These are phyloP conservation scores for Centella asiatica DNA, from an alignment of 129 eudicot species.

Conservation along the genomic window DNA sequence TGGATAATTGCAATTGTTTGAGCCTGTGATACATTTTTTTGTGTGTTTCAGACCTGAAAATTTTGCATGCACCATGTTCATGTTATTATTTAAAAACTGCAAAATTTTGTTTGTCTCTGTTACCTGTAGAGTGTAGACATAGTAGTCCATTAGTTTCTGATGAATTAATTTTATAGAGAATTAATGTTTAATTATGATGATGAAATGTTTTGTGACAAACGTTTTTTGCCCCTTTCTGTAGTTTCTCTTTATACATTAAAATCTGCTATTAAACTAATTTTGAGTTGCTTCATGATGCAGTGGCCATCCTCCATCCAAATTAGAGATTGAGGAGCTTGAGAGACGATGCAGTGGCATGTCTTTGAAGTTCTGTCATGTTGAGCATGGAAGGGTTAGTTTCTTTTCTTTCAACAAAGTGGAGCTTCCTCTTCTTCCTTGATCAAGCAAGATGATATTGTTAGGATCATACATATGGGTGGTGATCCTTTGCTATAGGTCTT, in stretches of 20 bases:
- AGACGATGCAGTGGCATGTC: conserved; percentile 42
- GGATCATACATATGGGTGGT: too few relatives aligned
- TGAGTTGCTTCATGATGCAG: conserved; percentile 21
- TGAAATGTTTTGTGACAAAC: too few relatives aligned
- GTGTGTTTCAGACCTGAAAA: neutral
- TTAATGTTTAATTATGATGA: too few relatives aligned
- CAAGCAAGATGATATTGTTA: too few relatives aligned
- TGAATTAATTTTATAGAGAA: too few relatives aligned
- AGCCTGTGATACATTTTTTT: neutral
- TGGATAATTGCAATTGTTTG: neutral
- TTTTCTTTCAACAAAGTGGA: conserved; percentile 53
- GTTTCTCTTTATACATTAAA: neutral
- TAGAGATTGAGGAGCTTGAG: conserved; percentile 49
- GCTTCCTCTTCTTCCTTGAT: conserved; percentile 72
- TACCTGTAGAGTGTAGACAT: too few relatives aligned
- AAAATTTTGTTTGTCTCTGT: too few relatives aligned
- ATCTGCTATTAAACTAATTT: neutral
- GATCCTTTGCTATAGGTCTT: too few relatives aligned
- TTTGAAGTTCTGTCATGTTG: conserved; percentile 50
- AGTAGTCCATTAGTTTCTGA: too few relatives aligned
- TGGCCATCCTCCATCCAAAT: conserved; percentile 46
- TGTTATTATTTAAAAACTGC: too few relatives aligned
- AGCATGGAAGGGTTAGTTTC: conserved; percentile 78
- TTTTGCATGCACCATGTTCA: too few relatives aligned
- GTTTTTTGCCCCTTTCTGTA: neutral